Percentiles rank a stretch among this genome's conserved stretches.
Evolutionary conservation across 2,329 filamentous ascomycete species (phyloP).

Genomic region (Ceratocystis harringtonii): DNA sequence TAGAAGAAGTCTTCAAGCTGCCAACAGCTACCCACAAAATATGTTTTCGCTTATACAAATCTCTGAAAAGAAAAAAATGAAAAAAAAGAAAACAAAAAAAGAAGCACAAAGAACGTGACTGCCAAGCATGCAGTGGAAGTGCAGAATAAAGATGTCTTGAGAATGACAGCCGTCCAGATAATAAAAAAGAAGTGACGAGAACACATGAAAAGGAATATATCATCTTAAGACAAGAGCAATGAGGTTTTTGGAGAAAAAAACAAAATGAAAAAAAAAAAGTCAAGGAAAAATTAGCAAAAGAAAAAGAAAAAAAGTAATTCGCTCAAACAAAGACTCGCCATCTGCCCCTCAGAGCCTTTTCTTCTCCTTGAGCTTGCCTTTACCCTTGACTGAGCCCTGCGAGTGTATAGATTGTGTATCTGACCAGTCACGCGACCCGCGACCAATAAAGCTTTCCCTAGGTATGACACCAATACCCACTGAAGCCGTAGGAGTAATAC

Average conservation of each 20-base stretch:
- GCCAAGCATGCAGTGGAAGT: background rate
- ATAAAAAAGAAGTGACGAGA: background rate
- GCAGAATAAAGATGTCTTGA: background rate
- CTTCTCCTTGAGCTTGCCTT: conserved; percentile 13
- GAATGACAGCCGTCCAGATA: background rate
- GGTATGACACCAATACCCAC: background rate
- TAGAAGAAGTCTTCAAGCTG: background rate
- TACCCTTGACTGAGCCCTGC: conserved; percentile 9
- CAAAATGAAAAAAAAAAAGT: too few species aligned
- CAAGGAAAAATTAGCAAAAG: too few species aligned
- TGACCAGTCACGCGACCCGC: conserved; percentile 4
- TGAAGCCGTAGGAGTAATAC: background rate
- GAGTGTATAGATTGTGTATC: conserved; percentile 11
- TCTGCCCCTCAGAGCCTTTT: background rate
- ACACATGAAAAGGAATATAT: background rate
- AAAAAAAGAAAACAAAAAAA: background rate
- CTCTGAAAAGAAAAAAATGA: background rate
- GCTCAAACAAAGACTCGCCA: background rate
- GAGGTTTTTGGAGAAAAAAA: background rate
- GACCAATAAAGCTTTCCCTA: background rate
- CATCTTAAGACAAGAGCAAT: background rate
- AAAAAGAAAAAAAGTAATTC: background rate
- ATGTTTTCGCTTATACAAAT: conserved; percentile 4
- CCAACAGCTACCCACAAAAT: background rate
- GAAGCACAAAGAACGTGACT: background rate